phyloP scores from a whole-genome alignment of 805 yeast genomes.

The Pichia thaimueangensis region DNA sequence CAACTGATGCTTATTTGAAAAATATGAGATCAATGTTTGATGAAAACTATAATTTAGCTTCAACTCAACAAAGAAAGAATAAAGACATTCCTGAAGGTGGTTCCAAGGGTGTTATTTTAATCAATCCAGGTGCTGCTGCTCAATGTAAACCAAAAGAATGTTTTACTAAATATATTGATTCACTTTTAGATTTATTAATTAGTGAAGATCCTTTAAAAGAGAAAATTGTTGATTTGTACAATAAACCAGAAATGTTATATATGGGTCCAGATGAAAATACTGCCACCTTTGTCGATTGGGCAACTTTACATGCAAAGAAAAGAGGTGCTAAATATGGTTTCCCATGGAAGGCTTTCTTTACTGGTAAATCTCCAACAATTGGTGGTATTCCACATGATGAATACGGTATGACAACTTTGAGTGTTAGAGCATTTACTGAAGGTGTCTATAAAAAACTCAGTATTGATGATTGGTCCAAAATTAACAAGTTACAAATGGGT shows the following conservation, averaged over 20 bases:
- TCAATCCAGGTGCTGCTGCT: constrained; percentile 64
- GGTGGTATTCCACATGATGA: constrained; percentile 99
- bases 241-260: constrained; percentile 82
- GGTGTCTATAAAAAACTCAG: constrained; percentile 76
- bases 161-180: constrained; percentile 87
- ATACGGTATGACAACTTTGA: constrained; percentile 95
- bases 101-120: constrained; percentile 90
- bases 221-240: constrained; percentile 75
- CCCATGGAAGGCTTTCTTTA: constrained; percentile 91
- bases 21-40: constrained; percentile 88
- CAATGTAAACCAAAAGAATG: constrained; percentile 78
- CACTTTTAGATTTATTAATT: constrained; percentile 79
- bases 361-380: constrained; percentile 84
- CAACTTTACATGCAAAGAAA: constrained; percentile 83
- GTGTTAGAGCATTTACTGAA: constrained; percentile 87
- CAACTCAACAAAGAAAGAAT: constrained; percentile 93
- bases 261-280: constrained; percentile 99
- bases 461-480: constrained; percentile 46
- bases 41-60: constrained; percentile 92
- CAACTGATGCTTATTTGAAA: constrained; percentile 74
- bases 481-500: constrained; percentile 90
- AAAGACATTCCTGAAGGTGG: constrained; percentile 99
- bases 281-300: constrained; percentile 95
- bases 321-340: constrained; percentile 84
- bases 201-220: constrained; percentile 71